Percentiles rank a stretch among this genome's conserved stretches.
Evolutionary conservation across 441 rosid species (phyloP).

Genomic region (Jatropha multifida): DNA sequence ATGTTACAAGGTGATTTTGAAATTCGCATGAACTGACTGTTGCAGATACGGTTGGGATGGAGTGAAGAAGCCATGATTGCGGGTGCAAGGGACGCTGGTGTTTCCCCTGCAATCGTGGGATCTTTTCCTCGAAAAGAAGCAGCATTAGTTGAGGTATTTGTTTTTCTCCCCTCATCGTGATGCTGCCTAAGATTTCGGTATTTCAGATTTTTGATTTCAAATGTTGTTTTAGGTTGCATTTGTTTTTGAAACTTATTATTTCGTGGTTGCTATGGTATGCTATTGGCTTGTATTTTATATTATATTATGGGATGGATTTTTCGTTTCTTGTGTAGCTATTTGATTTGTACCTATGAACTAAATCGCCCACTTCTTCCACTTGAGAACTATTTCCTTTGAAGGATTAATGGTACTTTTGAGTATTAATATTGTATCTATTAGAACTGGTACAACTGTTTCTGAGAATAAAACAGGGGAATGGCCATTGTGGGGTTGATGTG

Average conservation of each 20-base stretch:
- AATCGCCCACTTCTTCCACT: background rate
- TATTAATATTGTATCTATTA: background rate
- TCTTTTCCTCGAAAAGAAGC: constrained; percentile 86
- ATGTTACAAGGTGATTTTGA: background rate
- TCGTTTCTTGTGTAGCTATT: background rate
- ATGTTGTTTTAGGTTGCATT: background rate
- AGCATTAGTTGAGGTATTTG: constrained; percentile 72
- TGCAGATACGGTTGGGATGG: constrained; percentile 75
- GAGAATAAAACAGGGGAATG: background rate
- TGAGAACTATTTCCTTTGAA: background rate
- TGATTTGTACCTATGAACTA: background rate
- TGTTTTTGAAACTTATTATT: background rate
- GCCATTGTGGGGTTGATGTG: background rate
- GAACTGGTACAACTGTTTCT: background rate
- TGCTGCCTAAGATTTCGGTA: background rate
- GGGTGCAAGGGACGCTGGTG: constrained; percentile 80
- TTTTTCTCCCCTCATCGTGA: background rate
- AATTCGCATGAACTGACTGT: constrained; percentile 1
- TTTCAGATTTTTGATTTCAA: background rate
- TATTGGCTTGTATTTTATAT: background rate
- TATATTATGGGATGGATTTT: background rate
- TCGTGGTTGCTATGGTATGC: background rate
- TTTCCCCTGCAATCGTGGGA: constrained; percentile 82
- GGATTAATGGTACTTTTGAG: background rate
- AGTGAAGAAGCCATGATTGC: constrained; percentile 83